phyloP scores from a whole-genome alignment of 2,329 filamentous ascomycete genomes.

The Colletotrichum plurivorum region DNA sequence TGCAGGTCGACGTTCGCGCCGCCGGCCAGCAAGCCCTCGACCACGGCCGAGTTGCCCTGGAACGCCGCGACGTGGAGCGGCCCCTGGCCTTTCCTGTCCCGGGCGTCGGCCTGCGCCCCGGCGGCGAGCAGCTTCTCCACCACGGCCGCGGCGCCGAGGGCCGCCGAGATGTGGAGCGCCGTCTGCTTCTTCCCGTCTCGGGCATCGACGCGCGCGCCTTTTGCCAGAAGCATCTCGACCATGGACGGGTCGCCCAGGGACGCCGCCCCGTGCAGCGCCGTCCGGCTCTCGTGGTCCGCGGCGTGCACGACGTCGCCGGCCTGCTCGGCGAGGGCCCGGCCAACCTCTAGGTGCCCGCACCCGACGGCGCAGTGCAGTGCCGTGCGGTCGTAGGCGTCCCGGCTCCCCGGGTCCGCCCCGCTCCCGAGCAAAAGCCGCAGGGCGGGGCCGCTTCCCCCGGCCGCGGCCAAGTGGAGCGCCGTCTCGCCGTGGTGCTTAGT shows the following conservation, averaged over 20 bases:
- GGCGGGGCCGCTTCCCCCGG: neutral
- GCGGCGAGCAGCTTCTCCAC: neutral
- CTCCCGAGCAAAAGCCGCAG: conserved; percentile 20
- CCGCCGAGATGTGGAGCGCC: conserved; percentile 3
- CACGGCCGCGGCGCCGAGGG: neutral
- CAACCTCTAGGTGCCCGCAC: neutral
- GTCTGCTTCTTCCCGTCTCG: neutral
- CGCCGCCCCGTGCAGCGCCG: conserved; percentile 1
- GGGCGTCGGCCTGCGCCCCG: neutral
- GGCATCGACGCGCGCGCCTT: neutral
- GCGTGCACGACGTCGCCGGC: neutral
- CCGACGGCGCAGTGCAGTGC: neutral
- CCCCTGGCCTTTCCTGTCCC: neutral
- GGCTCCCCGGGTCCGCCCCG: neutral
- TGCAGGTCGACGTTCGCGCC: neutral
- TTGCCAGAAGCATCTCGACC: neutral
- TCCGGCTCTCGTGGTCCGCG: neutral
- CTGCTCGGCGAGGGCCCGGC: neutral
- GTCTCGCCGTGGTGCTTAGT: neutral
- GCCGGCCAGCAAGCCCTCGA: neutral
- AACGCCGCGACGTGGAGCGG: conserved; percentile 4
- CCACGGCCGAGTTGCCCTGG: neutral
- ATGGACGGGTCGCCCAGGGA: neutral
- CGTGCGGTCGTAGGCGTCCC: conserved; percentile 1
- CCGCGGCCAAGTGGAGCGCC: conserved; percentile 10